Percentiles rank a stretch among this genome's conserved stretches.
These are phyloP conservation scores for Colletotrichum acutatum DNA, from an alignment of 2,329 filamentous ascomycete genomes.

Conservation along the genomic window DNA sequence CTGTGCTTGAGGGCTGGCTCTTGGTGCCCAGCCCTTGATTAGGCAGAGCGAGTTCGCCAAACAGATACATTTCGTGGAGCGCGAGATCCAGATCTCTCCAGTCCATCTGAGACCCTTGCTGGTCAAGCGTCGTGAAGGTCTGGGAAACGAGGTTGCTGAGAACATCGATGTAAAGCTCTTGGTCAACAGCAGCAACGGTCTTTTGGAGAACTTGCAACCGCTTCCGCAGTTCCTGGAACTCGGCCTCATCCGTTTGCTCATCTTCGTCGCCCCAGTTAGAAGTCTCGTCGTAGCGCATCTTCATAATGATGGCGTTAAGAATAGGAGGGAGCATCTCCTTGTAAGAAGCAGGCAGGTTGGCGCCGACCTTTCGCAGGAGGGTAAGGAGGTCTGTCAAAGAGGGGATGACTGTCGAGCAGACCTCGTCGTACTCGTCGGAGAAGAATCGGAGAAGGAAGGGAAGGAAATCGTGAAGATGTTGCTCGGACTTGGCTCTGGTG, in stretches of 20 bases:
- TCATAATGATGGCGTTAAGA: conserved; percentile 89
- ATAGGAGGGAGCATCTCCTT: conserved; percentile 87
- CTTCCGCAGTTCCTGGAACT: conserved; percentile 95
- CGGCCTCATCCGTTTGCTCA: conserved; percentile 94
- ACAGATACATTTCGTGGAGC: conserved; percentile 93
- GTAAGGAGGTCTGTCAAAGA: conserved; percentile 92
- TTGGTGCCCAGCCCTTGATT: conserved; percentile 89
- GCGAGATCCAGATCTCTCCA: conserved; percentile 97
- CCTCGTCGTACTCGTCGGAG: conserved; percentile 96
- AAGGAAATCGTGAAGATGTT: conserved; percentile 84
- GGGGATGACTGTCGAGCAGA: conserved; percentile 95
- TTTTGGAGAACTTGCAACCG: conserved; percentile 91
- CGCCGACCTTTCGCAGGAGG: conserved; percentile 83
- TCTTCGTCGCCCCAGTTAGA: conserved; percentile 93
- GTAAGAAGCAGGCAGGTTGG: conserved; percentile 77
- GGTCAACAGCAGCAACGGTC: conserved; percentile 89
- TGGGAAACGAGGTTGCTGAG: conserved; percentile 88
- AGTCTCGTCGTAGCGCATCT: conserved; percentile 98
- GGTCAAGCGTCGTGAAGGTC: conserved; percentile 84
- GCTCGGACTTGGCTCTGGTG: conserved; percentile 79
- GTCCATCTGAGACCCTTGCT: conserved; percentile 80
- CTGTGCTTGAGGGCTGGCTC: conserved; percentile 81
- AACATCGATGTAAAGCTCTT: conserved; percentile 87
- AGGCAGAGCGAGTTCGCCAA: conserved; percentile 92
- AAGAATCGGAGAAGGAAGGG: conserved; percentile 93